phyloP scores from a whole-genome alignment of 345 rosid species.

The Syzygium aqueum region DNA sequence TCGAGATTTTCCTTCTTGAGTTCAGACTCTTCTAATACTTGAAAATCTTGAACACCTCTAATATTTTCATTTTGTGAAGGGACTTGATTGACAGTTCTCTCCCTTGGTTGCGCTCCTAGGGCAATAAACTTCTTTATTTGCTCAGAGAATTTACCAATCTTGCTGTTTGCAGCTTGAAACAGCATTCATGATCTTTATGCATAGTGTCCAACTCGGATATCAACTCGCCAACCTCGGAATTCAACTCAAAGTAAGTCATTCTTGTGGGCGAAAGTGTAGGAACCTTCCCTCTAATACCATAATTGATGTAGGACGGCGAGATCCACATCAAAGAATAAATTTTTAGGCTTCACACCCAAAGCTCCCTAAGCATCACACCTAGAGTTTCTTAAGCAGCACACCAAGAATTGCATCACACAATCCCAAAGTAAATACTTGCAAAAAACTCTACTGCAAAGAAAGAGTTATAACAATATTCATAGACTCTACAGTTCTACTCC shows the following conservation, averaged over 20 bases:
- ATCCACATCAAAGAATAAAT: background rate
- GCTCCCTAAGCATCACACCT: background rate
- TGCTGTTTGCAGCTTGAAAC: background rate
- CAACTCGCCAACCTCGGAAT: background rate
- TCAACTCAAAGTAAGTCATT: background rate
- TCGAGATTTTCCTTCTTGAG: background rate
- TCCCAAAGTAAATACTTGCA: background rate
- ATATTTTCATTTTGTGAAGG: background rate
- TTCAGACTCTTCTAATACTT: background rate
- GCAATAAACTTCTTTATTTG: background rate
- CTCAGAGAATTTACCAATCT: background rate
- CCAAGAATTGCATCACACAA: background rate
- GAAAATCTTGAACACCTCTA: background rate
- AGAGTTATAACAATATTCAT: background rate
- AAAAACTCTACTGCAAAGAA: background rate
- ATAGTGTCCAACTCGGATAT: background rate
- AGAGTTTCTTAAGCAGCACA: background rate
- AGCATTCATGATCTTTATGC: background rate
- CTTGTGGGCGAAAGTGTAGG: background rate
- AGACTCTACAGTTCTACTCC: background rate
- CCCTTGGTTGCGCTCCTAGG: background rate
- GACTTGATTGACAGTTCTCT: background rate
- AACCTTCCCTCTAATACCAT: background rate
- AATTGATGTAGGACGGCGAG: background rate
- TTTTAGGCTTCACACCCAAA: background rate